Evolutionary conservation across 148 eudicot species (phyloP), one percentile per base, ranked within the genome.

Genomic region (Vaccinium darrowii): DNA sequence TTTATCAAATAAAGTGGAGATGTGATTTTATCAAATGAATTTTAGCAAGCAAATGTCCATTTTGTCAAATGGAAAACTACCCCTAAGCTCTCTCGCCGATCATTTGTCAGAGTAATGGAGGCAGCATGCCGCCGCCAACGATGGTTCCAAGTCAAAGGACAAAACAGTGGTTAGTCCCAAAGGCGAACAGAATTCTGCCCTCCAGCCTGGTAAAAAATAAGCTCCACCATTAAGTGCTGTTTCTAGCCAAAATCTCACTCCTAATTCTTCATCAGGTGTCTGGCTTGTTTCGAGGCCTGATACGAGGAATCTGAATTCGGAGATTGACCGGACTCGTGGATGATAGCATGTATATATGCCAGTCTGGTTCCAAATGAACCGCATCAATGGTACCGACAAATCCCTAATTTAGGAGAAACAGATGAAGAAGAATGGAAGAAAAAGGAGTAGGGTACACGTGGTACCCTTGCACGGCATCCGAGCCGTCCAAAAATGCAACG

Each of bases 251-350:
- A 87, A 51, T 25, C 75, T 19, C n/a, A 69, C 86, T 69, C 84
- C 83, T 3, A 81, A 88, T 78, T 60, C 90, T 27, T 84, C 85
- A 52, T 30, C 86, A 7, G 71, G 89, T 30, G 39, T 25, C 74
- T 90, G 93, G 90, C 87, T 87, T 53, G 49, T 52, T 81, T 80
- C 90, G n/a, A 79, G 87, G 85, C 82, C 85, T 9, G 88, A 90
- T 73, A 58, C 78, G 57, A 86, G 85, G 78, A 86, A 87, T 82
- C 83, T 86, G 27, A 86, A 91, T 81, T 79, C 90, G 1, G 90
- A 86, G 58, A 88, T 90, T 85, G 92, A 91, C 85, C 85, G 90
- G 84, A 88, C 85, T 65, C 91, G 85, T 30, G 91, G 92, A 83
- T 90, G 89, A 87, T 76, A 19, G 52, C 89, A 87, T 85, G 84